Base-by-base conservation (phyloP, 257 asterid genomes). In the Solanum rostratum region DNA sequence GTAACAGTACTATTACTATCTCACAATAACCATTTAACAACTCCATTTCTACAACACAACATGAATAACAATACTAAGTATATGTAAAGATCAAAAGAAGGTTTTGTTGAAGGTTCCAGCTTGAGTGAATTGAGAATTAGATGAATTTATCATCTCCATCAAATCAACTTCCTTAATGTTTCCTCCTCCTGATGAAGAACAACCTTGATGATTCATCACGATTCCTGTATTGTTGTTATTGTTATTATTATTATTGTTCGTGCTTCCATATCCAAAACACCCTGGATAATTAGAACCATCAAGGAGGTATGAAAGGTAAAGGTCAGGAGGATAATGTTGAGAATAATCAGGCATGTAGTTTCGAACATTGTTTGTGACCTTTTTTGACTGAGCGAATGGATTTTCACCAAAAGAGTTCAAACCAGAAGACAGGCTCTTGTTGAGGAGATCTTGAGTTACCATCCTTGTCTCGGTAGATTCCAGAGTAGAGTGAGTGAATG, bases 111-210 rank as follows among this genome's bases (percentile, higher is more conserved):
- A 33, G 27, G 27, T 78, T 55, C 86, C 85, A 66, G 14, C 15
- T 18, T 53, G 83, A 66, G 89, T 83, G 78, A 81, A 83, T 16
- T 83, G 88, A 49, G 85, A 80, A 76, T 79, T 60, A 57, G 65
- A 73, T 60, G 89, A 85, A 76, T 30, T 30, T 7, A 85, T 46
- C 86, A 86, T 80, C 79, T 91, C 88, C 50, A 88, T 81, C 84
- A 84, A 85, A 80, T 87, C 85, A 68, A 83, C 63, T 66, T 83
- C 90, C 86, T 33, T 73, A 18, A 65, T 85, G 79, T 80, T 88
- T 49, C 60, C 45, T 49, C 60, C 45, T n/a, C 79, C 84, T 1
- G 80, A 55, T 6, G 80, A 49, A 59, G 87, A 45, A n/a, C 73
- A 45, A 10, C 52, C 46, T 45, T 20, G 83, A 65, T 76, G 53